Evolutionary conservation across 2,329 filamentous ascomycete species (phyloP).

Genomic region (Didymosphaeria variabile): DNA sequence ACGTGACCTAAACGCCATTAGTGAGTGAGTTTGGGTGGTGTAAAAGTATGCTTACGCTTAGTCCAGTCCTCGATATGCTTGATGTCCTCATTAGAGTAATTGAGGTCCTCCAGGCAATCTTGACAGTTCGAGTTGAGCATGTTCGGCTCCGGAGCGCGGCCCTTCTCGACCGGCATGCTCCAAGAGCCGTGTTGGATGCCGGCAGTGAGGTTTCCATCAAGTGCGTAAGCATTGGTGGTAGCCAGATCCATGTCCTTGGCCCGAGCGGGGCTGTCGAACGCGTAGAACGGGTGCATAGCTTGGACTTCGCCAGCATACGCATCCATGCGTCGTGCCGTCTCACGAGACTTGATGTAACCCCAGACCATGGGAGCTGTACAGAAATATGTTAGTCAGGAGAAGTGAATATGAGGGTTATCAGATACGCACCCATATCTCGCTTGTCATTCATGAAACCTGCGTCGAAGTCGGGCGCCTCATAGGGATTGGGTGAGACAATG

Average conservation of each 20-base stretch:
- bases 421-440: constrained; percentile 69
- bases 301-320: constrained; percentile 77
- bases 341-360: constrained; percentile 83
- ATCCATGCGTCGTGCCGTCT: constrained; percentile 80
- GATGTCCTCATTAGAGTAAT: constrained; percentile 72
- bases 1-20: constrained; percentile 60
- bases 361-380: constrained; percentile 72
- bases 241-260: constrained; percentile 77
- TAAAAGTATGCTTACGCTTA: constrained; percentile 46
- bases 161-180: constrained; percentile 68
- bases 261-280: constrained; percentile 73
- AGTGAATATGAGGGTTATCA: no score
- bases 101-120: constrained; percentile 67
- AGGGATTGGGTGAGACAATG: constrained; percentile 75
- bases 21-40: constrained; percentile 1
- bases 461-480: constrained; percentile 80
- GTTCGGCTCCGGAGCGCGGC: constrained; percentile 59
- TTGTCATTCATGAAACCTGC: constrained; percentile 87
- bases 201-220: constrained; percentile 74
- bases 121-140: constrained; percentile 72
- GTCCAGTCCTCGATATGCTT: constrained; percentile 72
- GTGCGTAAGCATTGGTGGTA: constrained; percentile 79
- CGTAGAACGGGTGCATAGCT: constrained; percentile 74
- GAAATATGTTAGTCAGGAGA: not conserved
- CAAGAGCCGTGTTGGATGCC: constrained; percentile 78